Evolutionary conservation across 208 protist genomes (phyloP).

Genomic region (Leptomonas pyrrhocoris): DNA sequence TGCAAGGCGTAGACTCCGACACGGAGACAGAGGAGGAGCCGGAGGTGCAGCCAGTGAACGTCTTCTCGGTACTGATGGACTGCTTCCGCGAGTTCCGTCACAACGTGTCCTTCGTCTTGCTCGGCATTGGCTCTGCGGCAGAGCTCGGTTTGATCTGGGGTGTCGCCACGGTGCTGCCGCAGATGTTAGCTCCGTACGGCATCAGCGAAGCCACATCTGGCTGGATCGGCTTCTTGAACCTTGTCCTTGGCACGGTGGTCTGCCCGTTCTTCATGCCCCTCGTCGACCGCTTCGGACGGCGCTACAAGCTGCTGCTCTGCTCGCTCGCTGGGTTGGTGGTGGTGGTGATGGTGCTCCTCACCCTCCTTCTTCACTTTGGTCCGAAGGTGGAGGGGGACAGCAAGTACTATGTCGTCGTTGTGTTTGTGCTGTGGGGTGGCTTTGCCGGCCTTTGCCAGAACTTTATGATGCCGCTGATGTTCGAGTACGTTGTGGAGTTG

Average conservation of each 20-base stretch:
- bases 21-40: constrained; percentile 23
- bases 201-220: constrained; percentile 60
- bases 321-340: constrained; percentile 42
- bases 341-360: constrained; percentile 47
- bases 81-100: constrained; percentile 47
- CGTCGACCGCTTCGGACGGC: constrained; percentile 41
- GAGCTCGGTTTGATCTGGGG: constrained; percentile 78
- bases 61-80: constrained; percentile 74
- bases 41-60: constrained; percentile 59
- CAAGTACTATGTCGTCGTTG: constrained; percentile 45
- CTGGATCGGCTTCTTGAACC: constrained; percentile 77
- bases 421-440: constrained; percentile 66
- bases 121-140: constrained; percentile 57
- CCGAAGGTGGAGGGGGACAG: constrained; percentile 38
- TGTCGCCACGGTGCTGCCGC: constrained; percentile 73
- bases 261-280: constrained; percentile 74
- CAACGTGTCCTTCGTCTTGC: constrained; percentile 65
- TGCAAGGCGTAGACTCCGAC: constrained; percentile 2
- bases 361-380: constrained; percentile 63
- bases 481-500: constrained; percentile 83
- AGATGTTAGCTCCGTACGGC: constrained; percentile 70
- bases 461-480: constrained; percentile 84
- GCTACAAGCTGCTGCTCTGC: constrained; percentile 65
- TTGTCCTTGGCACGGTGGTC: constrained; percentile 62
- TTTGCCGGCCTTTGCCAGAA: constrained; percentile 75